Base-by-base conservation (phyloP, 768 basidiomycete genomes). In the Lactifluus volemus region DNA sequence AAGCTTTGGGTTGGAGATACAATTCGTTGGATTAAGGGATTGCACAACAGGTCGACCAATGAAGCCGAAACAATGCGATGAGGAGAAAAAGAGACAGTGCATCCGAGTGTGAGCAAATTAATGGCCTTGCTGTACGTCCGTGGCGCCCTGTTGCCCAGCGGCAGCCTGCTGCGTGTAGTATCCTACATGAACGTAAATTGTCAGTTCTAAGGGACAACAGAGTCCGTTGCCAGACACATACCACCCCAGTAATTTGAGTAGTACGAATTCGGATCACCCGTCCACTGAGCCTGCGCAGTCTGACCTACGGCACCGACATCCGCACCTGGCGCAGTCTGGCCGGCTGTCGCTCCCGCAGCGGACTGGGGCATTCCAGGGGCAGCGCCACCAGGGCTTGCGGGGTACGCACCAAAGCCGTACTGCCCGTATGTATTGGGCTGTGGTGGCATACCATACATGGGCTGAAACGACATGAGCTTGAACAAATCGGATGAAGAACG, bases 161-260 rank as follows among this genome's bases (percentile, higher is more conserved):
- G 81, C 72, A 45, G 74, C 78, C 73, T 88, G 87, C 73, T 91
- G 90, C 54, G 83, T 82, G 67, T 92, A 92, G 69, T 92, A 92
- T 65, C 89, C 90, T 92, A 55, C 2, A 44, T 30, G 19, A 61
- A 53, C 17, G 64, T 19, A 45, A 61, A 36, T n/a, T 7, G 19
- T 61, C n/a, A 57, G 55, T 15, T 47, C 34, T 39, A 7, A 21
- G 8, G 17, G n/a, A 53, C 15, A 52, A 34, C 11, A 17, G 6
- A 7, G 11, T 41, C 11, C 12, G 29, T 5, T 50, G 19, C 60
- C 21, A 58, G 59, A n/a, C 49, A 76, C 84, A 68, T 61, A 91
- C 89, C 87, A 70, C 88, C 85, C 89, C 89, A 90, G 71, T 90
- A 89, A 70, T 87, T 87, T 58, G 83, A 83, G 73, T 89, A 89